Conservation (phyloP, 1,284 basidiomycete genomes). For the Neolentinus lepideus region DNA sequence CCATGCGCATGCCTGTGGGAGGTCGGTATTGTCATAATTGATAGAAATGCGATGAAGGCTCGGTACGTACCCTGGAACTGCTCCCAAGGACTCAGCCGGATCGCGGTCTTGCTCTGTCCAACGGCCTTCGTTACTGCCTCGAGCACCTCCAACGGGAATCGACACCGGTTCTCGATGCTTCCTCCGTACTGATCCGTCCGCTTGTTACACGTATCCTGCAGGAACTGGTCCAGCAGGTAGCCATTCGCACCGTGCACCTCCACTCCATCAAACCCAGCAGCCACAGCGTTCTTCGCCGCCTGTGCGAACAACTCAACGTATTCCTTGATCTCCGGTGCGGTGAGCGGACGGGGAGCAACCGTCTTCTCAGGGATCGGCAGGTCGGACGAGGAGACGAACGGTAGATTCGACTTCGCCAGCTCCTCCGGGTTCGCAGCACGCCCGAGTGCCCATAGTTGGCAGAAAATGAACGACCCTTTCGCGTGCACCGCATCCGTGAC, state of each 20-base stretch:
- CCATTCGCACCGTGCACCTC: constrained; percentile 23
- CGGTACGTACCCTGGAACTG: not conserved
- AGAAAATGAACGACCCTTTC: constrained; percentile 31
- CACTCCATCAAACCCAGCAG: constrained; percentile 23
- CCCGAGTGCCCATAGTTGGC: constrained; percentile 42
- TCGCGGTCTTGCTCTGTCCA: constrained; percentile 29
- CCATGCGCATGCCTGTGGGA: constrained; percentile 24
- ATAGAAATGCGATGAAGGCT: not conserved
- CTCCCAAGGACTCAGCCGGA: constrained; percentile 28
- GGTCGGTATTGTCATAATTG: not conserved
- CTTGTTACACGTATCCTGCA: constrained; percentile 31
- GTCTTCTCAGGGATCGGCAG: constrained; percentile 31
- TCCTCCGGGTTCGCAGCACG: constrained; percentile 24
- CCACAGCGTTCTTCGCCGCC: constrained; percentile 22
- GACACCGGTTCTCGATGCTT: constrained; percentile 31
- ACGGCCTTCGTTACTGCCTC: constrained; percentile 29
- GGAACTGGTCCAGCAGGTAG: constrained; percentile 38
- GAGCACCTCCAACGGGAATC: constrained; percentile 34
- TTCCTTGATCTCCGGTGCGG: constrained; percentile 19
- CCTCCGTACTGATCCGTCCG: constrained; percentile 42
- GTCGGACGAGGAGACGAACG: constrained; percentile 31
- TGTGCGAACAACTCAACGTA: constrained; percentile 18
- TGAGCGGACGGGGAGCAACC: constrained; percentile 18
- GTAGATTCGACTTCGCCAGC: constrained; percentile 18
- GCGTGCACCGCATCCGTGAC: constrained; percentile 21